Percentiles rank a stretch among this genome's conserved stretches.
These are phyloP conservation scores for Datura wrightii DNA, from an alignment of 257 asterid species.

Conservation along the genomic window DNA sequence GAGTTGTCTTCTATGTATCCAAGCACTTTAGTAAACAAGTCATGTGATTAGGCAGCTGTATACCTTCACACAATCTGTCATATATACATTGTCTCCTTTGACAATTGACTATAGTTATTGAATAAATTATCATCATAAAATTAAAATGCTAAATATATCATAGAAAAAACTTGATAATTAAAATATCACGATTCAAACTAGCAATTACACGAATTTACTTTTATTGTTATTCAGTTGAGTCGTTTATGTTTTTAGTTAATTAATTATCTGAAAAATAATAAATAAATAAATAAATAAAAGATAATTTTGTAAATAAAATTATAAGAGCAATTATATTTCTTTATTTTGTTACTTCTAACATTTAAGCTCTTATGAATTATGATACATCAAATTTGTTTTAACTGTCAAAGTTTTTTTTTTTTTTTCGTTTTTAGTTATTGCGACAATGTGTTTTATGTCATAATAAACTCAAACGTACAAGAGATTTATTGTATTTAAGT, in stretches of 20 bases:
- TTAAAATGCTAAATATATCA: too few relatives aligned
- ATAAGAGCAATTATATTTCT: too few relatives aligned
- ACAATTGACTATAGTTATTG: too few relatives aligned
- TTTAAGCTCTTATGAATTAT: not conserved
- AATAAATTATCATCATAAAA: not conserved
- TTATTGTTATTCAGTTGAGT: not conserved
- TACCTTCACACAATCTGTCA: not conserved
- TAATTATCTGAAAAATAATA: not conserved
- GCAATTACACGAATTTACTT: not conserved
- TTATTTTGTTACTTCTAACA: not conserved
- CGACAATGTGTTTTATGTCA: not conserved
- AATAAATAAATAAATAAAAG: not conserved
- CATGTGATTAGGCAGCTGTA: not conserved
- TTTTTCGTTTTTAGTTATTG: not conserved
- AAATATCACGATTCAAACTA: not conserved
- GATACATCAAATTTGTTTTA: not conserved
- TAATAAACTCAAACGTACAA: not conserved
- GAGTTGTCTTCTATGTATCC: not conserved
- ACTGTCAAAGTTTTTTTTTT: not conserved
- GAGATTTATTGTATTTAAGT: not conserved
- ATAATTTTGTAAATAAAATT: not conserved
- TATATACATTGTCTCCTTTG: not conserved
- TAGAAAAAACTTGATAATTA: not conserved
- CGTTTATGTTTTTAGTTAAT: not conserved
- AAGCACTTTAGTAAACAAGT: not conserved